Base-by-base conservation (phyloP, 2,329 filamentous ascomycete genomes). In the Fusarium nygamai region DNA sequence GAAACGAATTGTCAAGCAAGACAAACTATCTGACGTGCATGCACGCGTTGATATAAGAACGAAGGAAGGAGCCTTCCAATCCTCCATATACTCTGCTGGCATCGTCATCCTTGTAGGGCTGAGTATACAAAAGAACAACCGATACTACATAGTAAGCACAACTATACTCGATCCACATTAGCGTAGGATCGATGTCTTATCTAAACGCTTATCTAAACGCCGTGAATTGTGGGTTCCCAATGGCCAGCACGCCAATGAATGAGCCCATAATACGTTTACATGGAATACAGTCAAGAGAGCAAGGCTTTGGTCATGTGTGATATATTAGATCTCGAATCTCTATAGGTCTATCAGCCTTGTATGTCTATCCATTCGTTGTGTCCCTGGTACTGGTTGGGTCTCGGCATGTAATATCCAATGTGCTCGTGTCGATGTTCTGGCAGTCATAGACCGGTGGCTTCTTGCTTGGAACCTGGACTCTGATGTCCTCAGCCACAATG, bases 401-500 rank as follows among this genome's bases (percentile, higher is more conserved):
- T n/a, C 68, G 43, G 46, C 76, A 78, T 17, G 72, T 73, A 14
- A 79, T 57, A 10, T 76, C 67, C 8, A 79, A 53, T 6, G 70
- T 34, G 9, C 54, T 36, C 1, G 39, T 56, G 41, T 79, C 67
- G 6, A 79, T 19, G 31, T 79, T 77, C 13, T 69, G 46, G 31
- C 77, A 79, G n/a, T 78, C 71, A 3, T 78, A 79, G 6, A 74
- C 69, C 1, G 77, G 66, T 7, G 71, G 17, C 43, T 77, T 67
- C 22, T 69, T 71, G 24, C 77, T 79, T 8, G 77, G 77, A 6
- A 78, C 76, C 1, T 68, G 73, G 0, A 79, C 65, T 16, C 47
- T 74, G 4, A 79, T 75, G 10, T 79, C 75, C 62, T 77, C 38
- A 14, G 50, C 70, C 6, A 68, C 66, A 22, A 79, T 79, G 24